phyloP scores from a whole-genome alignment of 768 basidiomycete genomes.

The Leucocoprinus sp. region DNA sequence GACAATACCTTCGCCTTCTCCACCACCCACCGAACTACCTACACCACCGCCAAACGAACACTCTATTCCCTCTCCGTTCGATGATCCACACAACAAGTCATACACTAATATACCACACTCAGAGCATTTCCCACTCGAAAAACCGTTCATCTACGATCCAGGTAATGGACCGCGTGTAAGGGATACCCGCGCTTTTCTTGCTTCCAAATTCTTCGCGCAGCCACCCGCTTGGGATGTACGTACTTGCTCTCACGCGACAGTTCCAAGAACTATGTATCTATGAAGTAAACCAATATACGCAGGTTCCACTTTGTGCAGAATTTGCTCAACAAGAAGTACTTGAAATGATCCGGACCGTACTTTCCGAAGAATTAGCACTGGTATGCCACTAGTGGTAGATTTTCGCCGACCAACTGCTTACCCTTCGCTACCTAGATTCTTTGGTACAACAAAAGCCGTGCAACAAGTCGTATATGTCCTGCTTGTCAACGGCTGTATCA shows the following conservation, averaged over 20 bases:
- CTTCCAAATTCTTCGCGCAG: slow-evolving; percentile 56
- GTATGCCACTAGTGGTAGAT: slow-evolving; percentile 32
- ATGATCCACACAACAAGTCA: slow-evolving; percentile 8
- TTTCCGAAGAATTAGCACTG: slow-evolving; percentile 66
- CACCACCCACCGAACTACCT: background rate
- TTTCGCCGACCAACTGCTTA: background rate
- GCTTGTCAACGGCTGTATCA: slow-evolving; percentile 67
- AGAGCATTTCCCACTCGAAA: slow-evolving; percentile 18
- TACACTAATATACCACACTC: background rate
- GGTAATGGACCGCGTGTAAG: slow-evolving; percentile 75
- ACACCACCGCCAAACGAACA: slow-evolving; percentile 4
- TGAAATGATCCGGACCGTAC: slow-evolving; percentile 59
- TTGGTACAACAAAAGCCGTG: slow-evolving; percentile 83
- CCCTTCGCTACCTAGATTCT: slow-evolving; percentile 41
- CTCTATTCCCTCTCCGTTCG: slow-evolving; percentile 3
- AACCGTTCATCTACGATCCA: slow-evolving; percentile 67
- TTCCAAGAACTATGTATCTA: too few relatives aligned
- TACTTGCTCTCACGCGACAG: background rate
- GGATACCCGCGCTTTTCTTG: slow-evolving; percentile 55
- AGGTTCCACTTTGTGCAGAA: slow-evolving; percentile 65
- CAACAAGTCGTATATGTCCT: slow-evolving; percentile 65
- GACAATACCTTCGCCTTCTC: background rate
- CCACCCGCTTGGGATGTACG: slow-evolving; percentile 47
- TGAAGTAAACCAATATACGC: background rate
- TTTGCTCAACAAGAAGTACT: slow-evolving; percentile 70